These are phyloP conservation scores for Ramularia endophylla DNA, from an alignment of 2,329 filamentous ascomycete genomes.

Conservation along the genomic window DNA sequence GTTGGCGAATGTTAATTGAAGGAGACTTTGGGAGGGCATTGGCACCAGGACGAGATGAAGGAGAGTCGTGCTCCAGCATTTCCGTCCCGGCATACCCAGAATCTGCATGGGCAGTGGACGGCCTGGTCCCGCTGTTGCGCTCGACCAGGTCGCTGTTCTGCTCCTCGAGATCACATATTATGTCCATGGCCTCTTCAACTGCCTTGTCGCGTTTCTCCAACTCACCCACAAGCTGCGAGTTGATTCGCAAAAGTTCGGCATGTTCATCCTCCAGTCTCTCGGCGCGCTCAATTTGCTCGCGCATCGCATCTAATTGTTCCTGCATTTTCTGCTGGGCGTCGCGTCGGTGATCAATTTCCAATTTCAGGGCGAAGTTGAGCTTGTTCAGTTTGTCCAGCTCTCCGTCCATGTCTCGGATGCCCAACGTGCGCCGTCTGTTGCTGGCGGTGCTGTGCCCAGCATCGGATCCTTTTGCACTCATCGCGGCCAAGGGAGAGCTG, in stretches of 20 bases:
- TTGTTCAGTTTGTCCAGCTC: constrained; percentile 64
- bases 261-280: constrained; percentile 34
- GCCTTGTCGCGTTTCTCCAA: constrained; percentile 64
- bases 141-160: constrained; percentile 25
- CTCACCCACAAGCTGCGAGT: constrained; percentile 53
- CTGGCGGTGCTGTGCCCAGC: constrained; percentile 15
- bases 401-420: constrained; percentile 63
- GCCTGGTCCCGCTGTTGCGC: constrained; percentile 23
- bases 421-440: constrained; percentile 37
- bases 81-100: constrained; percentile 33
- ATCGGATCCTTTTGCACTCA: constrained; percentile 13
- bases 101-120: constrained; percentile 30
- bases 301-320: constrained; percentile 50
- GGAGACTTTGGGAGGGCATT: constrained; percentile 8
- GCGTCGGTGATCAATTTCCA: constrained; percentile 64
- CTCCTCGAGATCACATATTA: constrained; percentile 62
- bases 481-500: constrained; percentile 24
- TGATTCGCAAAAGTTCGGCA: constrained; percentile 51
- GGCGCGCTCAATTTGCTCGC: constrained; percentile 43
- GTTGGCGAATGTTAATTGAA: constrained; percentile 5
- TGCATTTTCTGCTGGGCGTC: constrained; percentile 59
- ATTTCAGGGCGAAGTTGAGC: constrained; percentile 70
- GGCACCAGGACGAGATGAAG: constrained; percentile 22
- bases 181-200: constrained; percentile 62
- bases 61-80: constrained; percentile 23